Conservation (phyloP, 768 basidiomycete species). For the Jaapia argillacea region DNA sequence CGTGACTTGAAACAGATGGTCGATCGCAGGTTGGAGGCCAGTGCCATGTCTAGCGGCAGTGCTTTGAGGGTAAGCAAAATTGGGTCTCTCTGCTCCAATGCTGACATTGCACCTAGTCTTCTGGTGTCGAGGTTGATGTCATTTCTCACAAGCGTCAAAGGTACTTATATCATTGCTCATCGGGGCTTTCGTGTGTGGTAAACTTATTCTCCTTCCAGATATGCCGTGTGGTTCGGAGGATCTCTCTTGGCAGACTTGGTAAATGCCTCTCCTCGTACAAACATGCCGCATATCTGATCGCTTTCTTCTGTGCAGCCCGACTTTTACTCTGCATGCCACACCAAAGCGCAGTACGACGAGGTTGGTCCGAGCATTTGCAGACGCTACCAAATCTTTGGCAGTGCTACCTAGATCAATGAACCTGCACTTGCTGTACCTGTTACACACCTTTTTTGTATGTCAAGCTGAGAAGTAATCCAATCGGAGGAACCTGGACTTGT, state of each 20-base stretch:
- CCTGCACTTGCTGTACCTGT: background rate
- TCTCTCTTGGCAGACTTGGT: slow-evolving; percentile 89
- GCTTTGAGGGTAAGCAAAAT: slow-evolving; percentile 49
- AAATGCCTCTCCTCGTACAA: slow-evolving; percentile 4
- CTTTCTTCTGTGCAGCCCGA: slow-evolving; percentile 52
- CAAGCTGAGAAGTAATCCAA: too few relatives aligned
- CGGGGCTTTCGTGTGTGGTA: slow-evolving; percentile 7
- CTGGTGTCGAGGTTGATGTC: slow-evolving; percentile 96
- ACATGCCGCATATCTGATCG: slow-evolving; percentile 2
- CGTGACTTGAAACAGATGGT: slow-evolving; percentile 92
- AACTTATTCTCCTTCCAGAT: slow-evolving; percentile 28
- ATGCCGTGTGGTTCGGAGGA: slow-evolving; percentile 98
- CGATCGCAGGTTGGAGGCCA: slow-evolving; percentile 78
- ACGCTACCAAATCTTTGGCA: slow-evolving; percentile 90
- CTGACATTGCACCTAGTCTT: slow-evolving; percentile 45
- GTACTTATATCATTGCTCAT: slow-evolving; percentile 24
- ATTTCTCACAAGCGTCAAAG: slow-evolving; percentile 97
- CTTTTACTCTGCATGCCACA: slow-evolving; percentile 91
- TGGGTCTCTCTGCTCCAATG: background rate
- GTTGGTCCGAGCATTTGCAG: slow-evolving; percentile 87
- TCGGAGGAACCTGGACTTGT: too few relatives aligned
- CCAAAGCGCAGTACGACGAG: slow-evolving; percentile 91
- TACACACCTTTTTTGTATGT: background rate
- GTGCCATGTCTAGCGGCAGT: slow-evolving; percentile 65
- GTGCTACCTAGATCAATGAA: slow-evolving; percentile 46